Evolutionary conservation across 495 filamentous ascomycete species (phyloP).

Genomic region (Lepidopterella palustris): DNA sequence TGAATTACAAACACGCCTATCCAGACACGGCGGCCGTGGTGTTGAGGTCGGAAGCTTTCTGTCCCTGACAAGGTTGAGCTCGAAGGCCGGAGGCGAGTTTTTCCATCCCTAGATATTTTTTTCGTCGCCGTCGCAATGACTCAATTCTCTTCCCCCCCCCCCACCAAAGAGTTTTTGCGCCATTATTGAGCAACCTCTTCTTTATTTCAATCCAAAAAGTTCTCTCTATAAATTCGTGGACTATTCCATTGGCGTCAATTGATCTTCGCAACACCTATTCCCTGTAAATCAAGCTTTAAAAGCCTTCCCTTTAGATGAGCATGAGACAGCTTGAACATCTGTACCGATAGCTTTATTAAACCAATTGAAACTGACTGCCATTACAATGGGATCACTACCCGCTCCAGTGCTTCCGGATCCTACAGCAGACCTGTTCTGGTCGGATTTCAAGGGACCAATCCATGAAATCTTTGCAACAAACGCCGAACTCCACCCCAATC

Average conservation of each 20-base stretch:
- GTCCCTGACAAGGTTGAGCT: neutral
- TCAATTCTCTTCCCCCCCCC: neutral
- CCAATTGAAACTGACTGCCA: neutral
- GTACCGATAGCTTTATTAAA: neutral
- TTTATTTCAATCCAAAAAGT: too few species aligned
- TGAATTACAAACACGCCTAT: neutral
- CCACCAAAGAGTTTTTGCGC: neutral
- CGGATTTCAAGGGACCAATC: constrained; percentile 70
- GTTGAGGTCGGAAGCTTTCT: neutral
- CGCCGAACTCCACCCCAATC: constrained; percentile 66
- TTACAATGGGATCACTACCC: constrained; percentile 10
- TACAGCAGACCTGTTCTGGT: constrained; percentile 55
- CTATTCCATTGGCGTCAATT: too few species aligned
- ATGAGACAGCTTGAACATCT: neutral
- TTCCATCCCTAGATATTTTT: constrained; percentile 2
- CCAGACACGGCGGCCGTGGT: too few species aligned
- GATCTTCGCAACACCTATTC: neutral
- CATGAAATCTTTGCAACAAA: constrained; percentile 72
- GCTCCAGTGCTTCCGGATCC: constrained; percentile 20
- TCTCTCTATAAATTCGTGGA: too few species aligned
- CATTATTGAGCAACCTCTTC: neutral
- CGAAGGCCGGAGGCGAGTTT: neutral
- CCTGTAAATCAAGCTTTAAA: neutral
- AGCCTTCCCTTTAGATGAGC: neutral
- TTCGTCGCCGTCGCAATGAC: neutral